Conservation (phyloP, 441 rosid genomes). For the Pelargonium myrrhifolium region DNA sequence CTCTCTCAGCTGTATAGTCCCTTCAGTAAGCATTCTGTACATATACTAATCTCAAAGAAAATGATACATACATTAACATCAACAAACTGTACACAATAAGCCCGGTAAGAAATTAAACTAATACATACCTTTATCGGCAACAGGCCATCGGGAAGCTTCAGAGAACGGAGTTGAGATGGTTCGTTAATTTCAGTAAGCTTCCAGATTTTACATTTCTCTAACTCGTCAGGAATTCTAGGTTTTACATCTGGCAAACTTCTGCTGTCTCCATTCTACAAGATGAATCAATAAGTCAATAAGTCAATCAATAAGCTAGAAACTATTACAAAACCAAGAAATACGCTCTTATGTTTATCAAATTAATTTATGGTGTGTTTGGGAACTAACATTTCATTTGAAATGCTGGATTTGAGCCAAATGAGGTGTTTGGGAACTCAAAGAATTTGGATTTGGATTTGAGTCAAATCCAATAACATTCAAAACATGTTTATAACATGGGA, state of each 20-base stretch:
- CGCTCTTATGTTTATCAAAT: too few relatives aligned
- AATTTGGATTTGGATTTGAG: too few relatives aligned
- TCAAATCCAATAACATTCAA: too few relatives aligned
- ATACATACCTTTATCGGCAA: slow-evolving; percentile 52
- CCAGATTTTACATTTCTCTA: slow-evolving; percentile 62
- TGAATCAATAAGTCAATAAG: background rate
- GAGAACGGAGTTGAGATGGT: slow-evolving; percentile 62
- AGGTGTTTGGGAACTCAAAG: too few relatives aligned
- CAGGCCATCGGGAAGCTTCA: slow-evolving; percentile 61
- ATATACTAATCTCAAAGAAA: background rate
- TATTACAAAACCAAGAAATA: too few relatives aligned
- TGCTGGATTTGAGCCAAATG: too few relatives aligned
- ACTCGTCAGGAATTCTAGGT: slow-evolving; percentile 59
- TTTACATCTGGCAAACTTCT: slow-evolving; percentile 53
- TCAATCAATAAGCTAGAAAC: too few relatives aligned
- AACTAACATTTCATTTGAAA: too few relatives aligned
- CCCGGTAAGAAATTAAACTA: slow-evolving; percentile 2
- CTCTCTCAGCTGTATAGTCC: too few relatives aligned
- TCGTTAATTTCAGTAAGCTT: slow-evolving; percentile 73
- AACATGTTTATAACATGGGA: too few relatives aligned
- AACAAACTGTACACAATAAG: background rate
- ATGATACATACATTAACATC: background rate
- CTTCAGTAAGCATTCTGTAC: too few relatives aligned
- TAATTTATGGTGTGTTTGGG: too few relatives aligned
- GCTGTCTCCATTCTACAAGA: slow-evolving; percentile 46